Evolutionary conservation across 345 rosid species (phyloP).

Genomic region (Bretschneidera sinensis): DNA sequence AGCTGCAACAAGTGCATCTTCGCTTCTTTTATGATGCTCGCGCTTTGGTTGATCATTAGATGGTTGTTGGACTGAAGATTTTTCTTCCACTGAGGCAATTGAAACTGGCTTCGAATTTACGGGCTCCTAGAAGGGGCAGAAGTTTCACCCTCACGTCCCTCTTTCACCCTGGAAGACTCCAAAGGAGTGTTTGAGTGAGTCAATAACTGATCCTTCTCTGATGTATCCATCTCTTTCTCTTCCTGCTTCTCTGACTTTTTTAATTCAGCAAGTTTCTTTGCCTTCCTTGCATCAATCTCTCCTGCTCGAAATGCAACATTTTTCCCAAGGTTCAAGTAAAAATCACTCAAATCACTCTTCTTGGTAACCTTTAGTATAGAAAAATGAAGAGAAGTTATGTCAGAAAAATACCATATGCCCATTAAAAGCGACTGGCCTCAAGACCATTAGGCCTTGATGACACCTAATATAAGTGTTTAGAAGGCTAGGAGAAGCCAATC

Average conservation of each 20-base stretch:
- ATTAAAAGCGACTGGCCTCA: too few relatives aligned
- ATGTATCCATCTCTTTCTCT: conserved; percentile 21
- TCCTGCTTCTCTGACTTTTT: conserved; percentile 35
- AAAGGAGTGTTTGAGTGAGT: conserved; percentile 14
- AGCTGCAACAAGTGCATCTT: conserved; percentile 71
- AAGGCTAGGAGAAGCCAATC: too few relatives aligned
- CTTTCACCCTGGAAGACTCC: conserved; percentile 26
- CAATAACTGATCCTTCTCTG: conserved; percentile 17
- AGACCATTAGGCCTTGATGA: too few relatives aligned
- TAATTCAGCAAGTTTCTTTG: conserved; percentile 35
- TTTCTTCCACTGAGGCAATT: conserved; percentile 23
- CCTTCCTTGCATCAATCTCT: conserved; percentile 34
- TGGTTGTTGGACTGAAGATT: conserved; percentile 25
- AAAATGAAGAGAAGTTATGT: conserved; percentile 3
- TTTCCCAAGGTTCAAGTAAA: conserved; percentile 74
- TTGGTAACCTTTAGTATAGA: conserved; percentile 62
- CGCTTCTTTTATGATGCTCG: conserved; percentile 59
- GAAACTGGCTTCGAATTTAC: conserved; percentile 24
- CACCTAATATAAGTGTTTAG: too few relatives aligned
- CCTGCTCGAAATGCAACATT: conserved; percentile 79
- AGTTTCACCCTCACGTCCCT: conserved; percentile 20
- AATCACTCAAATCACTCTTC: conserved; percentile 80
- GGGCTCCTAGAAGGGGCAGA: conserved; percentile 29
- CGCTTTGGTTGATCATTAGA: conserved; percentile 31
- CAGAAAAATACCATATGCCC: not conserved